Conservation (phyloP, 192 early-diverging fungal species). For the Linnemannia schmuckeri region DNA sequence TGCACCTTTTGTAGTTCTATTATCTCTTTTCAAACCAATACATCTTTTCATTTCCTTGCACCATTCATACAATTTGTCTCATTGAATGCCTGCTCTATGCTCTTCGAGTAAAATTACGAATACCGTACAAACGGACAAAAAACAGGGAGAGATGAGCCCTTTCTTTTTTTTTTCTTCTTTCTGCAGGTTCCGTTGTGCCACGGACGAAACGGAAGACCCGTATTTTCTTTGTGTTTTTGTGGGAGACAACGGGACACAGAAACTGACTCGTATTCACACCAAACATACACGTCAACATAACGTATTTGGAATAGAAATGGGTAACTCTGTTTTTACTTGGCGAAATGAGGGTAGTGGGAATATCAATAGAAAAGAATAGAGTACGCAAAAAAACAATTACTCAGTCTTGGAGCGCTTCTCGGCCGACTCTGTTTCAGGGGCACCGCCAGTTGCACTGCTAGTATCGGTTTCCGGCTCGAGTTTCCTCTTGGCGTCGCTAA, state of each 20-base stretch:
- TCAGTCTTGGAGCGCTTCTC: slow-evolving; percentile 47
- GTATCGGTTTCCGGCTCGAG: slow-evolving; percentile 11
- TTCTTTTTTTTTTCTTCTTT: neutral
- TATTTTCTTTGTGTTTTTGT: neutral
- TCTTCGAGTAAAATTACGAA: neutral
- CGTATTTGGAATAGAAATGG: neutral
- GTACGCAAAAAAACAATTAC: neutral
- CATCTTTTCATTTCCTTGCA: neutral
- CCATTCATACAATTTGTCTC: neutral
- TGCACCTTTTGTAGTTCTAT: neutral
- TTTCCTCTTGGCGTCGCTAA: slow-evolving; percentile 48
- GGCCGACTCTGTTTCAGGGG: slow-evolving; percentile 14
- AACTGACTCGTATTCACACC: neutral
- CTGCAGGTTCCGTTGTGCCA: slow-evolving; percentile 5
- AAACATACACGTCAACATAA: neutral
- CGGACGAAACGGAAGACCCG: neutral
- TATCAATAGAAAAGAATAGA: neutral
- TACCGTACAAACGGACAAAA: neutral
- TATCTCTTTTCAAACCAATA: neutral
- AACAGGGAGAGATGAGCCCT: neutral
- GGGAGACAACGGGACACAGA: neutral
- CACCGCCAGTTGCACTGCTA: neutral
- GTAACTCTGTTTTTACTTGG: neutral
- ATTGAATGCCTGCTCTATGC: neutral
- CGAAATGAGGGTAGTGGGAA: neutral